Percentiles rank a stretch among this genome's conserved stretches.
Evolutionary conservation across 345 rosid genomes (phyloP).

Genomic region (Noccaea caerulescens): DNA sequence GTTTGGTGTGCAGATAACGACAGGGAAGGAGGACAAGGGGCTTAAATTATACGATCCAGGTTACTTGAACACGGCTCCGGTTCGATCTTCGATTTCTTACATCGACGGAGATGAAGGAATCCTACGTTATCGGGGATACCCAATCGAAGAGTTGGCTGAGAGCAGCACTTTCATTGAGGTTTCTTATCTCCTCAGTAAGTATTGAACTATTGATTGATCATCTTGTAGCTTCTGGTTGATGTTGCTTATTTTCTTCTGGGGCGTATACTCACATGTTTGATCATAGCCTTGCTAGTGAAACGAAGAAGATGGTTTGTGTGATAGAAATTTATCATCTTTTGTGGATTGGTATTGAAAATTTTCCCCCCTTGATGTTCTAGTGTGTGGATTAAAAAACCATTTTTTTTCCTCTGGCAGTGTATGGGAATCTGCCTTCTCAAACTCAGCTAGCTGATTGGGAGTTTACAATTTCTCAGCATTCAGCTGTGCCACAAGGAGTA

Average conservation of each 20-base stretch:
- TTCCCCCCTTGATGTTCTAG: not conserved
- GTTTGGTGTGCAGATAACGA: slow-evolving; percentile 58
- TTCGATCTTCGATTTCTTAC: slow-evolving; percentile 80
- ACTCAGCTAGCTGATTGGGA: slow-evolving; percentile 93
- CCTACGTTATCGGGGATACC: slow-evolving; percentile 39
- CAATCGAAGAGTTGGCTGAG: slow-evolving; percentile 45
- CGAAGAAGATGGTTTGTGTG: not conserved
- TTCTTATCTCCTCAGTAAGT: slow-evolving; percentile 45
- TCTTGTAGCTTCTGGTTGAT: not conserved
- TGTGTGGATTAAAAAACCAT: not conserved
- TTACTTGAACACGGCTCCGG: slow-evolving; percentile 92
- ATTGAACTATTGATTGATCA: slow-evolving; percentile 15
- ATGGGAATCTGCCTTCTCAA: slow-evolving; percentile 79
- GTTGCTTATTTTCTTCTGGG: not conserved
- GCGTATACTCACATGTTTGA: not conserved
- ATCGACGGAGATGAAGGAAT: slow-evolving; percentile 92
- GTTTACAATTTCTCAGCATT: slow-evolving; percentile 89
- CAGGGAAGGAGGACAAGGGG: slow-evolving; percentile 81
- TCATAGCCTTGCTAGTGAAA: slow-evolving; percentile 6
- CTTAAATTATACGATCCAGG: slow-evolving; percentile 91
- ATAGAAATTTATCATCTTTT: slow-evolving; percentile 10
- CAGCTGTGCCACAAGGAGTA: slow-evolving; percentile 94
- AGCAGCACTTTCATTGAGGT: slow-evolving; percentile 38
- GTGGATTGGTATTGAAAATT: not conserved
- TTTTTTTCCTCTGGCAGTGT: slow-evolving; percentile 56